These are phyloP conservation scores for Metarhizium brunneum DNA, from an alignment of 2,329 filamentous ascomycete species.

Conservation along the genomic window DNA sequence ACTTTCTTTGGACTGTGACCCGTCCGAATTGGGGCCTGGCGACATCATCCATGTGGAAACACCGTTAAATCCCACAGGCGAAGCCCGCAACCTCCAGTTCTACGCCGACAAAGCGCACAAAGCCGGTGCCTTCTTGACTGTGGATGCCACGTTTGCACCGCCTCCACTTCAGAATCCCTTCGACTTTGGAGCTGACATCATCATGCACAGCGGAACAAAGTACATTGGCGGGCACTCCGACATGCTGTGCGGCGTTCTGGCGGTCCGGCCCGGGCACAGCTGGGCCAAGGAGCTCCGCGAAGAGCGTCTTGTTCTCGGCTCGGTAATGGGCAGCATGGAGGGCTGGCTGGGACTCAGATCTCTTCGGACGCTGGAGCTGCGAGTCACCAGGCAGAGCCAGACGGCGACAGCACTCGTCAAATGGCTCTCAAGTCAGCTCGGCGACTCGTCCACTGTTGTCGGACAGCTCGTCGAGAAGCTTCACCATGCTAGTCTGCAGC, in stretches of 20 bases:
- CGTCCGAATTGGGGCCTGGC: conserved; percentile 58
- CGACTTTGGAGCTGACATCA: conserved; percentile 66
- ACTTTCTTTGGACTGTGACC: conserved; percentile 60
- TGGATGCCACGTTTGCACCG: conserved; percentile 89
- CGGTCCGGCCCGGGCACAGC: conserved; percentile 44
- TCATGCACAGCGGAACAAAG: conserved; percentile 93
- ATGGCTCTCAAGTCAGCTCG: conserved; percentile 54
- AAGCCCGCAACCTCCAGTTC: conserved; percentile 60
- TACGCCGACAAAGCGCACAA: conserved; percentile 66
- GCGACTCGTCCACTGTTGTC: conserved; percentile 30
- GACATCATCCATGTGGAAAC: conserved; percentile 91
- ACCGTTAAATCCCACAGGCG: conserved; percentile 83
- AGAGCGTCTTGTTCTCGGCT: conserved; percentile 71
- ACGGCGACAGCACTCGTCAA: conserved; percentile 60
- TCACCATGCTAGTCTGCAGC: conserved; percentile 73
- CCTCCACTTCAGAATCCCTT: conserved; percentile 87
- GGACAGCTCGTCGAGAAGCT: conserved; percentile 49
- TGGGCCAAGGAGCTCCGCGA: conserved; percentile 52
- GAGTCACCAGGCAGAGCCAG: conserved; percentile 66
- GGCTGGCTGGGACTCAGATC: conserved; percentile 86
- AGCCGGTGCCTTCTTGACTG: conserved; percentile 65
- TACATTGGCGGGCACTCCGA: conserved; percentile 95
- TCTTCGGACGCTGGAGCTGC: conserved; percentile 74
- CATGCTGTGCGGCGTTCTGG: conserved; percentile 78
- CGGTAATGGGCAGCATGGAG: conserved; percentile 82